Conservation (phyloP, 139 green algal species). For the Tetraselmis chui region DNA sequence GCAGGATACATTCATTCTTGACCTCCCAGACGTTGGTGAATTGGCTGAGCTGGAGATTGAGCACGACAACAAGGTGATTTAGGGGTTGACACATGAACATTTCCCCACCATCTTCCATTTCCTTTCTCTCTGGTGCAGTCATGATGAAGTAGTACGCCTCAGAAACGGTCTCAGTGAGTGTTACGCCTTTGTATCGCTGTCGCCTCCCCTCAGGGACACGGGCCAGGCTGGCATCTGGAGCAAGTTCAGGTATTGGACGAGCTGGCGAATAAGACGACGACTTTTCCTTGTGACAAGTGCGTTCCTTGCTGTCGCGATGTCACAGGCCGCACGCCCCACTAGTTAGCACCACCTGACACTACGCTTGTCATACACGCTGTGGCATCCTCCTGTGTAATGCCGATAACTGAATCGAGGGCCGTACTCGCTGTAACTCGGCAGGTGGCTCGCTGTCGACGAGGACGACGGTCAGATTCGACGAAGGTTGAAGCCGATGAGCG, state of each 20-base stretch:
- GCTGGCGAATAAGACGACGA: slow-evolving; percentile 20
- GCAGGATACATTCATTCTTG: slow-evolving; percentile 41
- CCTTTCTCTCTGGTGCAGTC: no score
- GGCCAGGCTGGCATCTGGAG: slow-evolving; percentile 21
- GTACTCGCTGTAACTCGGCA: no score
- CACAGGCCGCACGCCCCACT: no score
- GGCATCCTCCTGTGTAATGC: no score
- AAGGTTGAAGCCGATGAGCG: slow-evolving; percentile 26
- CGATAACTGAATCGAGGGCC: no score
- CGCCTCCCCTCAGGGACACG: not conserved
- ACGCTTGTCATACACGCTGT: not conserved
- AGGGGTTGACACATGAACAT: no score
- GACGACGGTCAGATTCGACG: slow-evolving; percentile 40
- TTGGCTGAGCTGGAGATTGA: slow-evolving; percentile 42
- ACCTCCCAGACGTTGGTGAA: slow-evolving; percentile 32
- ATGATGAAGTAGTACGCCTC: no score
- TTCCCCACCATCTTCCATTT: no score
- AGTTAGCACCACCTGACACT: no score
- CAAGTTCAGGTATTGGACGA: slow-evolving; percentile 42
- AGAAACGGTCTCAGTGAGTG: no score
- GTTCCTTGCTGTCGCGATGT: not conserved
- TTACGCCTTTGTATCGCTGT: no score
- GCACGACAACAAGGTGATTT: slow-evolving; percentile 40
- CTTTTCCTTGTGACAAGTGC: slow-evolving; percentile 46
- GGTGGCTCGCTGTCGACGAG: slow-evolving; percentile 45